Evolutionary conservation across 2,329 filamentous ascomycete species (phyloP).

Genomic region (Reticulascus tulasneorum): DNA sequence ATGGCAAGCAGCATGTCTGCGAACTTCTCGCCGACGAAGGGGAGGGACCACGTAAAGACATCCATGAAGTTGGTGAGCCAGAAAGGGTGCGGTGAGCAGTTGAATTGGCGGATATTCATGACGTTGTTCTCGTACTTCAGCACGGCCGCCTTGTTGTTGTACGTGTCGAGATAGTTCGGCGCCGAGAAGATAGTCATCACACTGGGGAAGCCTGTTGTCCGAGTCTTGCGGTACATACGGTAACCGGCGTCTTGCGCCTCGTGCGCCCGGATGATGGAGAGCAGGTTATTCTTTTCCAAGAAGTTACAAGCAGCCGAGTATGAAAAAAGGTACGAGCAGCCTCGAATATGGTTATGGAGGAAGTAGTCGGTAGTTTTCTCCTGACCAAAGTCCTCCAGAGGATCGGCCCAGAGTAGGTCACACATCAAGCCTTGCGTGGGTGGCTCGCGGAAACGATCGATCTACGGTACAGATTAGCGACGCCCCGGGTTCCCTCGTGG

Average conservation of each 20-base stretch:
- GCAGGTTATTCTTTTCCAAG: slow-evolving; percentile 95
- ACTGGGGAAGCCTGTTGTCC: slow-evolving; percentile 97
- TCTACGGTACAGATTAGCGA: slow-evolving; percentile 46
- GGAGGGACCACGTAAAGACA: slow-evolving; percentile 99
- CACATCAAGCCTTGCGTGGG: slow-evolving; percentile 98
- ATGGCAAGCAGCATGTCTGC: slow-evolving; percentile 99
- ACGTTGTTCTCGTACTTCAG: slow-evolving; percentile 99
- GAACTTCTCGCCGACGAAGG: slow-evolving; percentile 98
- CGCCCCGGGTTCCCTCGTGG: no score
- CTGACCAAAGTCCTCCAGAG: slow-evolving; percentile 95
- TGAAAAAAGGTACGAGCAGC: slow-evolving; percentile 98
- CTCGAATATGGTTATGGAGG: slow-evolving; percentile 95
- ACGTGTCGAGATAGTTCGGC: slow-evolving; percentile 96
- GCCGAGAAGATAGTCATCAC: slow-evolving; percentile 99
- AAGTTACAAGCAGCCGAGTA: slow-evolving; percentile 98
- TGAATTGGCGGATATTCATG: slow-evolving; percentile 99
- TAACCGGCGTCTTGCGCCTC: slow-evolving; percentile 99
- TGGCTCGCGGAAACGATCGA: slow-evolving; percentile 95
- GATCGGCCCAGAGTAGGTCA: slow-evolving; percentile 97
- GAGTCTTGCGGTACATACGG: slow-evolving; percentile 97
- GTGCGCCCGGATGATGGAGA: slow-evolving; percentile 97
- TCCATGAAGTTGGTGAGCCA: slow-evolving; percentile 99
- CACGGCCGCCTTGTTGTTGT: slow-evolving; percentile 99
- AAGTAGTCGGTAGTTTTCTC: slow-evolving; percentile 98
- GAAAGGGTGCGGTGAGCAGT: slow-evolving; percentile 98